A percentile compares a stretch with the other conserved stretches of the same genome.
phyloP scores from a whole-genome alignment of 2,329 filamentous ascomycete species.

The Clathrospora elynae region DNA sequence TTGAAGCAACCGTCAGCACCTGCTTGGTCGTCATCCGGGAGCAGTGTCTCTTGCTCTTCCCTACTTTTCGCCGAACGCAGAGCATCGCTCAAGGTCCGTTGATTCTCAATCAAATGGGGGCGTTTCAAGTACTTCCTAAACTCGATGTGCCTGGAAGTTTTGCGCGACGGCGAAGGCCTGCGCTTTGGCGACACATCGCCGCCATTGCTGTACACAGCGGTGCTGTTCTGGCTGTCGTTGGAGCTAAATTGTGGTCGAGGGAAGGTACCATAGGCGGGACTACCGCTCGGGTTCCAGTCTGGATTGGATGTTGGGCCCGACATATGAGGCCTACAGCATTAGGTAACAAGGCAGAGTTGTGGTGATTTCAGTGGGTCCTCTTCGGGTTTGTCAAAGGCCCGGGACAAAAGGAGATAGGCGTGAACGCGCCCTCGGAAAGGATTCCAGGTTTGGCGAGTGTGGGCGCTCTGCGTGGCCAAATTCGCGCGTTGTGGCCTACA shows the following conservation, averaged over 20 bases:
- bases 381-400: background rate
- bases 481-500: slow-evolving; percentile 1
- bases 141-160: slow-evolving; percentile 37
- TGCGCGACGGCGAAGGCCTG: slow-evolving; percentile 22
- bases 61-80: slow-evolving; percentile 49
- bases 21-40: slow-evolving; percentile 52
- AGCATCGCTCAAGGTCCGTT: slow-evolving; percentile 47
- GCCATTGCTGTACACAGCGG: slow-evolving; percentile 24
- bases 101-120: slow-evolving; percentile 39
- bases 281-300: slow-evolving; percentile 27
- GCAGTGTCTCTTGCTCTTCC: slow-evolving; percentile 56
- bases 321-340: slow-evolving; percentile 24
- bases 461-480: slow-evolving; percentile 3
- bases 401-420: slow-evolving; percentile 10
- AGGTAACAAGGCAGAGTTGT: slow-evolving; percentile 1
- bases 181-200: slow-evolving; percentile 30
- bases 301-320: slow-evolving; percentile 37
- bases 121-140: slow-evolving; percentile 41
- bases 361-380: slow-evolving; percentile 5
- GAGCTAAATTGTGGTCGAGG: slow-evolving; percentile 24
- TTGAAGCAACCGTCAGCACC: slow-evolving; percentile 54
- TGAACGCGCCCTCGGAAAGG: slow-evolving; percentile 4
- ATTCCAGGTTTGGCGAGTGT: slow-evolving; percentile 6
- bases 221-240: slow-evolving; percentile 26
- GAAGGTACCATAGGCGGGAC: slow-evolving; percentile 34